Percentiles rank a stretch among this genome's conserved stretches.
Evolutionary conservation across 176 grass and related monocot species (phyloP).

Genomic region (Puccinellia tenuiflora): DNA sequence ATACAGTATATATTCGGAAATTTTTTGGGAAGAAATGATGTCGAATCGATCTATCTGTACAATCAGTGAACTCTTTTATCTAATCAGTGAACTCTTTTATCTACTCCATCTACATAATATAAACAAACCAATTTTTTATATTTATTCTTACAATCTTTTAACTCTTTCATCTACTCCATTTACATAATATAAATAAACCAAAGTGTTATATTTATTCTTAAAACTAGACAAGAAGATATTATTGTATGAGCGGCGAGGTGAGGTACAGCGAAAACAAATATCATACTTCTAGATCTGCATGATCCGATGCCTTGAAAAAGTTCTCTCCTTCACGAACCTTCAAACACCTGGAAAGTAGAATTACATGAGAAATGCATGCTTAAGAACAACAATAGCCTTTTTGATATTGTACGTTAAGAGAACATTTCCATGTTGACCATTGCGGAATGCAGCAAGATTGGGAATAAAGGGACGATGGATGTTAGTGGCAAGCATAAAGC

Average conservation of each 20-base stretch:
- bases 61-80: too few species aligned
- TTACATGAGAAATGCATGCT: constrained; percentile 21
- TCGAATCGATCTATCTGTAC: neutral
- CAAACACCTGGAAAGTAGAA: constrained; percentile 17
- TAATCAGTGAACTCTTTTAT: neutral
- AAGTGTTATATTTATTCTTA: neutral
- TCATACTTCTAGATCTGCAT: neutral
- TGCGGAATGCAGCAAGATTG: constrained; percentile 3
- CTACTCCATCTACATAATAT: neutral
- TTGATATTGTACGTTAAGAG: constrained; percentile 14
- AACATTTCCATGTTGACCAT: constrained; percentile 37
- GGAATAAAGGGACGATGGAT: constrained; percentile 33
- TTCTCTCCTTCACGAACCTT: constrained; percentile 1
- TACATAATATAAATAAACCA: neutral
- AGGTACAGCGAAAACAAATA: constrained; percentile 10
- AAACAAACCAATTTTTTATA: neutral
- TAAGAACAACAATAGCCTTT: constrained; percentile 16
- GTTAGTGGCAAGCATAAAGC: constrained; percentile 28
- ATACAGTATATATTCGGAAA: neutral
- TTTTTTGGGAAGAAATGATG: neutral
- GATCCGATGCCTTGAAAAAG: constrained; percentile 9
- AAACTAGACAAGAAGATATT: neutral
- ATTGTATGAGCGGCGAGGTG: neutral
- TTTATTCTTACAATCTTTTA: neutral
- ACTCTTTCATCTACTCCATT: neutral